phyloP scores from a whole-genome alignment of 768 basidiomycete genomes.

The Boletus speciosus region DNA sequence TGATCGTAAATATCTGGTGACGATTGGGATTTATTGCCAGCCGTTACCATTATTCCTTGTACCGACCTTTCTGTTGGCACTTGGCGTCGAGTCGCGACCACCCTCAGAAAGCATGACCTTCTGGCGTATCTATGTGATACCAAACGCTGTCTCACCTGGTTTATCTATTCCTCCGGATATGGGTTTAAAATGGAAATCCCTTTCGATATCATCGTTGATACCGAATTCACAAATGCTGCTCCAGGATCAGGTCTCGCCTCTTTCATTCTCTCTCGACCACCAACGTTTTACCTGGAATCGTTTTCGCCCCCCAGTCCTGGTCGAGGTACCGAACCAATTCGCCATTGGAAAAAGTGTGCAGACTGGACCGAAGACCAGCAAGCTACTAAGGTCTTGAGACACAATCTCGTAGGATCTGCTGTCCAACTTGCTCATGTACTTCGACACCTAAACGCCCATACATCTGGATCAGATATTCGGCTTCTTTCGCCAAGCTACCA shows the following conservation, averaged over 20 bases:
- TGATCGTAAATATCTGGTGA: neutral
- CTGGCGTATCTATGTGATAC: slow-evolving; percentile 71
- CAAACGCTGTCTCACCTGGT: slow-evolving; percentile 72
- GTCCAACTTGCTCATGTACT: slow-evolving; percentile 57
- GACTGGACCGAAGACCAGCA: slow-evolving; percentile 80
- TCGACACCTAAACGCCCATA: slow-evolving; percentile 39
- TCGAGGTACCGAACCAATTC: slow-evolving; percentile 27
- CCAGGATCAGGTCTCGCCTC: slow-evolving; percentile 58
- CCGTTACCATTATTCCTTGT: slow-evolving; percentile 74
- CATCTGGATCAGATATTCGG: slow-evolving; percentile 32
- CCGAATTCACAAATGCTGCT: slow-evolving; percentile 51
- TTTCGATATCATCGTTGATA: slow-evolving; percentile 57
- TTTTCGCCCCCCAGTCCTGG: slow-evolving; percentile 30
- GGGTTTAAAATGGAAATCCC: slow-evolving; percentile 87
- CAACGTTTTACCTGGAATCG: slow-evolving; percentile 65
- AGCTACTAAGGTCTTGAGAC: slow-evolving; percentile 59
- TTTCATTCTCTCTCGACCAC: slow-evolving; percentile 64
- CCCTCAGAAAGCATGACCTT: slow-evolving; percentile 56
- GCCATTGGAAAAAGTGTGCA: slow-evolving; percentile 59
- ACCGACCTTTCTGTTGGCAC: slow-evolving; percentile 70
- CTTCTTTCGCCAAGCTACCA: slow-evolving; percentile 38
- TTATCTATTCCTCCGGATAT: slow-evolving; percentile 65
- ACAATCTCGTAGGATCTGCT: slow-evolving; percentile 62
- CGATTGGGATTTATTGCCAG: slow-evolving; percentile 33
- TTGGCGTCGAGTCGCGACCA: slow-evolving; percentile 71